Percentiles rank a stretch among this genome's conserved stretches.
phyloP scores from a whole-genome alignment of 805 yeast species.

The Nakazawaea holstii region DNA sequence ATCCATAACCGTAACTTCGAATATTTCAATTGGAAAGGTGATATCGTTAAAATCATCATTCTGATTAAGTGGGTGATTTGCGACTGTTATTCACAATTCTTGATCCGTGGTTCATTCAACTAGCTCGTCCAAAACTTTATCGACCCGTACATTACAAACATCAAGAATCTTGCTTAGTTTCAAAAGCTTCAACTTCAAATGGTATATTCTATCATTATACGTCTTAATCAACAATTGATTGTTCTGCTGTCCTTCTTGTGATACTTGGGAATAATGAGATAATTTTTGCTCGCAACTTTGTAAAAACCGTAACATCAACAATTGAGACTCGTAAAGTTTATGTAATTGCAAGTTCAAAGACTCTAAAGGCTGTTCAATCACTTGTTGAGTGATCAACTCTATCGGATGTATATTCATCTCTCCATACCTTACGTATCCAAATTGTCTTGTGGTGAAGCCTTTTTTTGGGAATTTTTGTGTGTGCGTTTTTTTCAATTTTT shows the following conservation, averaged over 20 bases:
- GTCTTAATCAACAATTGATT: constrained; percentile 2
- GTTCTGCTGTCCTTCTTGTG: constrained; percentile 5
- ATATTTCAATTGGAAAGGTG: no score
- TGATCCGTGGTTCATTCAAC: background rate
- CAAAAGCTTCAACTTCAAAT: constrained; percentile 7
- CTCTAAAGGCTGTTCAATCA: constrained; percentile 8
- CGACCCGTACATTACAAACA: background rate
- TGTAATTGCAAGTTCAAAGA: constrained; percentile 3
- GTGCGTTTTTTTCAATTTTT: background rate
- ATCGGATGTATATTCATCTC: constrained; percentile 5
- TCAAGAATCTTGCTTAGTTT: constrained; percentile 6
- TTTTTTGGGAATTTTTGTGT: background rate
- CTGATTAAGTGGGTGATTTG: no score
- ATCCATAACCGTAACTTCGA: no score
- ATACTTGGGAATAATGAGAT: background rate
- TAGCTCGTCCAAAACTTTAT: background rate
- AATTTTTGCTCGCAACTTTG: constrained; percentile 5
- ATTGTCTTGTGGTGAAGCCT: background rate
- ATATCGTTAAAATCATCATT: no score
- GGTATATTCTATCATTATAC: constrained; percentile 5
- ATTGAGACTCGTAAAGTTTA: constrained; percentile 8
- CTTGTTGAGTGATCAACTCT: constrained; percentile 7
- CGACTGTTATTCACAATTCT: no score
- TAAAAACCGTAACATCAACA: constrained; percentile 2
- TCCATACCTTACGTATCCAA: background rate